phyloP scores from a whole-genome alignment of 75 land plant genomes.

The Cryptomeria japonica region DNA sequence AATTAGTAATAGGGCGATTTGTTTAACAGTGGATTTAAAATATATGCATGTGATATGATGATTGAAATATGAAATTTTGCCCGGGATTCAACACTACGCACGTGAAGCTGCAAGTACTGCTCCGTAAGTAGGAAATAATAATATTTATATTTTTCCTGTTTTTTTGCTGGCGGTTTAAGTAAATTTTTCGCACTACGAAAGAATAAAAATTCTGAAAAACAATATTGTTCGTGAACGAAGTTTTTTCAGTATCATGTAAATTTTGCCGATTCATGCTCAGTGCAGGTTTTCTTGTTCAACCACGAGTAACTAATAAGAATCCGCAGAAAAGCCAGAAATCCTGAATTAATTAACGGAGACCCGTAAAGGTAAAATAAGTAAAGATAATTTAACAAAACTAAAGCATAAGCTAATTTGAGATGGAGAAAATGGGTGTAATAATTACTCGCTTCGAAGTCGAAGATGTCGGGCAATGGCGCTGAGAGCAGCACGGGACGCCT shows the following conservation, averaged over 20 bases:
- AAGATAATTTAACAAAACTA: neutral
- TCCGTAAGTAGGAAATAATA: no score
- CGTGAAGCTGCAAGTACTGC: no score
- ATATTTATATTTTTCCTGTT: no score
- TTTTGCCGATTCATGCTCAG: no score
- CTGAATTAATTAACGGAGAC: neutral
- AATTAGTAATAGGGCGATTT: neutral
- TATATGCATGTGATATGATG: neutral
- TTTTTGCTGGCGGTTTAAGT: no score
- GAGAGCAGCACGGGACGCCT: conserved; percentile 79
- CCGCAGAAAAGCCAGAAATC: neutral
- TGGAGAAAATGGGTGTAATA: neutral
- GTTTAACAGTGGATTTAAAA: neutral
- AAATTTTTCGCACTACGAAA: no score
- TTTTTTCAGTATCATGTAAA: no score
- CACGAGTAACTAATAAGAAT: neutral
- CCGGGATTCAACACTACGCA: no score
- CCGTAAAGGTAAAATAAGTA: neutral
- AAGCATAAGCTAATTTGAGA: neutral
- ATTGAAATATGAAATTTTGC: neutral
- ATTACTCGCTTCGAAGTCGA: conserved; percentile 68
- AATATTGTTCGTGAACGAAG: no score
- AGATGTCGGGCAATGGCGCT: conserved; percentile 86
- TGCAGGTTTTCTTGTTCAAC: neutral
- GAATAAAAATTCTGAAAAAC: no score